Evolutionary conservation across 345 rosid genomes (phyloP), one percentile per base, ranked within the genome.

Genomic region (thale cress (Arabidopsis thaliana)): DNA sequence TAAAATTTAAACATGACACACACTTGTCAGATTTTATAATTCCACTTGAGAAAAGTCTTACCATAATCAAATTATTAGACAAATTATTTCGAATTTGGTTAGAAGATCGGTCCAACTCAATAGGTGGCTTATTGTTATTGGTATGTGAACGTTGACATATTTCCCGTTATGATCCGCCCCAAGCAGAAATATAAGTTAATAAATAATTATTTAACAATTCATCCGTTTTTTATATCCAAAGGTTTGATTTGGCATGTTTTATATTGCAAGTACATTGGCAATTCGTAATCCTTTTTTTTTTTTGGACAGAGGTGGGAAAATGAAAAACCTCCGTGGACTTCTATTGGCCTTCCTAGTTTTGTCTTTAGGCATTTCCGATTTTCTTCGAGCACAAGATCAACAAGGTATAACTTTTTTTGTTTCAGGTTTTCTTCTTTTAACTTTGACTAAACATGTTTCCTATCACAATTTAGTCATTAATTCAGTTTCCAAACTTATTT

Each of bases 351-450:
- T 70, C 12, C 20, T 77, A 46, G 4, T 77, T 70, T 8, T 46
- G 13, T 20, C 66, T 53, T 36, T 62, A 45, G 7, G 36, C 75
- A 46, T 63, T 38, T 64, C 28, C 20, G 41, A 37, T 14, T 69
- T 69, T 34, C 33, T 30, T 48, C 75, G 24, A 63, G 71, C 76
- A 62, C 80, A 70, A 70, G 71, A 70, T 64, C 76, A 69, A 70
- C 66, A 52, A 77, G 76, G 76, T 77, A 76, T 8, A 36, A 0
- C 8, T 33, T 45, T 48, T 73, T 32, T 23, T 51, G 32, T 51
- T 51, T 51, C 25, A 25, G 14, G 25, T 56, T 57, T 57, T 34
- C 61, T 14, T 57, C 41, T 34, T 16, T 34, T 49, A 49, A 11
- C n/a, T 52, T 52, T 72, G 20, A 16, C 53, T n/a, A 23, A 38